Percentiles rank a stretch among this genome's conserved stretches.
These are phyloP conservation scores for Lactarius akahatsu DNA, from an alignment of 768 basidiomycete genomes.

Conservation along the genomic window DNA sequence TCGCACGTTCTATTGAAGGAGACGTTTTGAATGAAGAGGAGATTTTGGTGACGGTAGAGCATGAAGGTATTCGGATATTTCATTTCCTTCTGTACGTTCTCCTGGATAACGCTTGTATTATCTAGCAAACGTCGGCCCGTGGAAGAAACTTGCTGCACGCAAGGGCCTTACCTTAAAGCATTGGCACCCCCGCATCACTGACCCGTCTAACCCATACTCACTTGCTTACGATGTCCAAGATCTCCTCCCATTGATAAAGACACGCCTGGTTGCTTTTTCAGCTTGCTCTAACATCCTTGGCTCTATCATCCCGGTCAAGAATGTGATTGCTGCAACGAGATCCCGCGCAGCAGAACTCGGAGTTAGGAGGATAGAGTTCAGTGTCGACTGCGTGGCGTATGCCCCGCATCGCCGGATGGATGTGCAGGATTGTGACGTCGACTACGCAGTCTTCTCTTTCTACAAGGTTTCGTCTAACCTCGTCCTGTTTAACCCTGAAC, in stretches of 20 bases:
- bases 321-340: conserved; percentile 52
- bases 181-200: conserved; percentile 50
- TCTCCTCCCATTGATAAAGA: conserved; percentile 64
- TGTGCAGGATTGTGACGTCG: conserved; percentile 74
- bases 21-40: conserved; percentile 62
- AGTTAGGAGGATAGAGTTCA: conserved; percentile 60
- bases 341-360: conserved; percentile 52
- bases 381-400: conserved; percentile 77
- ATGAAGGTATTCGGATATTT: conserved; percentile 55
- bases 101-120: neutral
- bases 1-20: conserved; percentile 58
- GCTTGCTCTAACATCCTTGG: conserved; percentile 79
- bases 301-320: conserved; percentile 58
- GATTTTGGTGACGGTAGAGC: conserved; percentile 75
- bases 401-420: conserved; percentile 72
- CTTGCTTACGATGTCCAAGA: conserved; percentile 52
- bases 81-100: neutral
- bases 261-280: conserved; percentile 70
- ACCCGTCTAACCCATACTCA: conserved; percentile 62
- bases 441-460: conserved; percentile 68
- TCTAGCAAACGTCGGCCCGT: conserved; percentile 70
- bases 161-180: conserved; percentile 53
- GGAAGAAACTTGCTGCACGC: conserved; percentile 70
- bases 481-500: neutral
- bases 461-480: conserved; percentile 58